Evolutionary conservation across 2,329 filamentous ascomycete genomes (phyloP), one percentile per base, ranked within the genome.

Genomic region (Colletotrichum cuscutae): DNA sequence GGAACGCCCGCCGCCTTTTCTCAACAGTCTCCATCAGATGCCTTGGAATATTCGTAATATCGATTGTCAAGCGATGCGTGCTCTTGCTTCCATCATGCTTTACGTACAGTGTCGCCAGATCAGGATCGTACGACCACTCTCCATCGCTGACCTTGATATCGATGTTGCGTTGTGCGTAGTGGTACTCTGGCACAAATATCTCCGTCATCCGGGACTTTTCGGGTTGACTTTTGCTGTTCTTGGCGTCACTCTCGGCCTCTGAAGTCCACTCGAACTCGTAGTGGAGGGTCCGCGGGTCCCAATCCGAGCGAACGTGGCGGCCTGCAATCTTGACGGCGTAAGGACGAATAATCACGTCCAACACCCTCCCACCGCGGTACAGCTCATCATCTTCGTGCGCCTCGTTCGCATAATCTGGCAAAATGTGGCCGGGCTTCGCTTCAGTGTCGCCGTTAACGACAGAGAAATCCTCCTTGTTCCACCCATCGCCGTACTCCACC

Each of bases 391-490:
- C 63, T 3, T 82, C 78, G 59, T 82, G 78, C 0, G 54, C 56
- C 5, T 76, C 37, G 37, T 84, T 82, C n/a, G 80, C 76, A 65
- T 82, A 81, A 61, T 84, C 81, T 0, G 78, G 75, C 1, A 79
- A 77, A 26, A 72, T 62, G 1, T 80, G 75, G 8, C 79, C 79
- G 1, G 78, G 76, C 11, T 76, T 74, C 26, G 57, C 54, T 56
- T 72, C 46, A 0, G 77, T 77, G 65, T 84, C 79, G 24, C 81
- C 79, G 8, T 83, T 84, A 24, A 84, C 77, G 28, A 85, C 76
- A 0, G 83, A 85, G 62, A 85, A 85, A 58, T 85, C 83, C 68
- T 85, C 83, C 66, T 81, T 83, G 68, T 85, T 85, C 83, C 83
- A 85, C 1, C 82, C 81, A 12, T 85, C 83, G 0, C 83, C 83